Evolutionary conservation across 2,329 filamentous ascomycete species (phyloP), one percentile per base, ranked within the genome.

Genomic region (Phyllosticta ampelicida): DNA sequence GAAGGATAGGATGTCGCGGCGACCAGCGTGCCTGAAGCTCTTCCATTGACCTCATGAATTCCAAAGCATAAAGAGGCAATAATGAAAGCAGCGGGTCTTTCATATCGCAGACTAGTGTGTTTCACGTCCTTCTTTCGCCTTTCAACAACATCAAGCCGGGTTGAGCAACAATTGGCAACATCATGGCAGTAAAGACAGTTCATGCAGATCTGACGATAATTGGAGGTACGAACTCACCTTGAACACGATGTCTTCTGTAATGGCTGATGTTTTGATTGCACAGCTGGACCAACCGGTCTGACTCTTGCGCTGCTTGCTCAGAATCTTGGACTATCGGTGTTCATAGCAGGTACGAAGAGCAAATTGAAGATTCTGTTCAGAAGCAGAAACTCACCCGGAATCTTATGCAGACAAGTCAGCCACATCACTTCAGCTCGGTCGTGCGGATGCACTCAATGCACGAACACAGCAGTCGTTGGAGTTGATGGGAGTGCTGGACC

Each of bases 381-480:
- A 3, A 21, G 2, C 19, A 26, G 2, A 13, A 44, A 9, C 51
- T 54, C 19, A 58, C 11, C 13, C 1, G n/a, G 28, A 19, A 44
- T 5, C 3, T 2, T 23, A 19, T n/a, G 5, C 49, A 59, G 57
- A 59, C 48, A 59, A 55, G 29, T 53, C 57, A 48, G 53, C 57
- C 66, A 51, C 65, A 0, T 69, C 72, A 0, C 63, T 79, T 3
- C 66, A 73, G 3, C 63, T 78, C 3, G 77, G 77, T 1, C 68
- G 77, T 19, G 77, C 77, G 44, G 77, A 79, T 63, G 77, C 77
- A 0, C 66, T 79, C 56, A 79, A 78, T 48, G 77, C 77, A 5
- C 70, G 77, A 9, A 78, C 75, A 0, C 77, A 79, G 48, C 77
- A 79, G 51, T 76, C 76, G 29, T 67, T 78, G 1, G 75, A 78